phyloP scores from a whole-genome alignment of 352 stramenopile genomes.

The Phytophthora tentaculata region DNA sequence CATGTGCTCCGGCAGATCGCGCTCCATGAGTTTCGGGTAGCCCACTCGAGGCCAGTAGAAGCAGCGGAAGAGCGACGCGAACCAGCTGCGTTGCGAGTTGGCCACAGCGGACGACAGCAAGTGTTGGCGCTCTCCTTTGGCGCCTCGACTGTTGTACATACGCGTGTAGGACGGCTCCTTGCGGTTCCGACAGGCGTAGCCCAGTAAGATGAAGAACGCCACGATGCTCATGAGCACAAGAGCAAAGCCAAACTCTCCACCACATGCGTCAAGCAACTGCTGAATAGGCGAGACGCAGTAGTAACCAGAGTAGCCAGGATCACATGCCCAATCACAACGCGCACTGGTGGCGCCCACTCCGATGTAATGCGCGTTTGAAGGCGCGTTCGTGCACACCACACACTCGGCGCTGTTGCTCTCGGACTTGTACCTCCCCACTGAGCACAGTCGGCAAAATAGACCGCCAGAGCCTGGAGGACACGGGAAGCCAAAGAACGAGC shows the following conservation, averaged over 20 bases:
- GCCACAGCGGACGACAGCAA: constrained; percentile 64
- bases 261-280: constrained; percentile 77
- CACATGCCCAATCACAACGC: constrained; percentile 72
- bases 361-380: constrained; percentile 74
- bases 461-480: constrained; percentile 76
- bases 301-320: constrained; percentile 78
- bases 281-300: constrained; percentile 79
- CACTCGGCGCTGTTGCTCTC: constrained; percentile 85
- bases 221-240: constrained; percentile 74
- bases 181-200: constrained; percentile 71
- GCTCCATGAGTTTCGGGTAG: constrained; percentile 82
- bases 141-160: constrained; percentile 53
- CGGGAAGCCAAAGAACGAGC: constrained; percentile 83
- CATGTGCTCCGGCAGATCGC: constrained; percentile 86
- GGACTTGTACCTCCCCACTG: constrained; percentile 71
- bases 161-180: constrained; percentile 70
- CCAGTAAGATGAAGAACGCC: constrained; percentile 73
- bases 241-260: constrained; percentile 75
- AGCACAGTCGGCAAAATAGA: constrained; percentile 72
- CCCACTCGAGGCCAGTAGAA: constrained; percentile 79
- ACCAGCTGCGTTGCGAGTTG: constrained; percentile 61
- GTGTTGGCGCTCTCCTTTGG: constrained; percentile 69
- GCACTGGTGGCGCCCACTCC: constrained; percentile 50
- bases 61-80: constrained; percentile 61
- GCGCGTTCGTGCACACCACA: constrained; percentile 61